Conservation (phyloP, 2,329 filamentous ascomycete species). For the Paraphaeosphaeria sporulosa region DNA sequence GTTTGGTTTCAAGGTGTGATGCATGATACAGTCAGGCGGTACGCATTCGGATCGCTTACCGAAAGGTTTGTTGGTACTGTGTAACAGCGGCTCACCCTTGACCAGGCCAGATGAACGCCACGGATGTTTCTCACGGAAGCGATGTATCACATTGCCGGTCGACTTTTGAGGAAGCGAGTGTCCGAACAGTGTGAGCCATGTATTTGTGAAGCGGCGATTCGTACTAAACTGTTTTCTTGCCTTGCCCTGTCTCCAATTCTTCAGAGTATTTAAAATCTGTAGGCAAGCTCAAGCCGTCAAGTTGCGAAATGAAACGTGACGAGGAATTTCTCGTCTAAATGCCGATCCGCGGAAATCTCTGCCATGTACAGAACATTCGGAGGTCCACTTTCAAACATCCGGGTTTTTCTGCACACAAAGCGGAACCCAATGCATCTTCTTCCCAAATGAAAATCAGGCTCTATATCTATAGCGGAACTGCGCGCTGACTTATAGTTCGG, state of each 20-base stretch:
- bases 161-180: background rate
- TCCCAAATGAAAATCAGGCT: background rate
- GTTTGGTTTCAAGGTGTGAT: background rate
- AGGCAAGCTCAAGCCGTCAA: background rate
- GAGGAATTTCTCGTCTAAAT: background rate
- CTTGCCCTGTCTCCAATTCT: background rate
- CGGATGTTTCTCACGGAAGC: background rate
- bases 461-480: background rate
- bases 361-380: background rate
- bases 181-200: background rate
- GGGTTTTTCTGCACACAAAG: background rate
- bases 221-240: background rate
- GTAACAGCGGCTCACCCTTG: conserved; percentile 1
- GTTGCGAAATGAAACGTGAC: background rate
- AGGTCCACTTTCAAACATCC: background rate
- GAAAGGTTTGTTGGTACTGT: conserved; percentile 8
- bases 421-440: background rate
- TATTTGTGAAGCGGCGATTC: background rate
- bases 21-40: background rate
- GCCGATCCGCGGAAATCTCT: background rate
- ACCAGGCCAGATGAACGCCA: background rate
- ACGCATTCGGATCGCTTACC: conserved; percentile 13
- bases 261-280: background rate
- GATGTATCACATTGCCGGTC: background rate
- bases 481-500: background rate